These are phyloP conservation scores for Trichocomaceae sp. DNA, from an alignment of 2,329 filamentous ascomycete genomes.

Conservation along the genomic window DNA sequence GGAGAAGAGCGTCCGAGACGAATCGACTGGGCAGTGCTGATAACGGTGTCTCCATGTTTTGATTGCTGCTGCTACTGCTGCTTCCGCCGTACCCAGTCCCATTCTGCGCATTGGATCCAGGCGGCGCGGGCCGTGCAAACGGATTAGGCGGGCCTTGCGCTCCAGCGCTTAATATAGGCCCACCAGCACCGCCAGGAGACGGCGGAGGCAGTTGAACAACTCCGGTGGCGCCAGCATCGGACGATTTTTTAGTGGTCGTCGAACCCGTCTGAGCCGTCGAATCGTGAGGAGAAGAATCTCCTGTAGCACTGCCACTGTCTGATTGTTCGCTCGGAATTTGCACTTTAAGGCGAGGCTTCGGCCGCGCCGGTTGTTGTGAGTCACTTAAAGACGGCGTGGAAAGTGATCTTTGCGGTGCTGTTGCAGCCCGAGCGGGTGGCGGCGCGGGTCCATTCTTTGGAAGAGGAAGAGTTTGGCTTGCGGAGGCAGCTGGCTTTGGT, in stretches of 20 bases:
- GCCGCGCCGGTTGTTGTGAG: constrained; percentile 60
- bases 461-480: constrained; percentile 44
- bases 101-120: constrained; percentile 39
- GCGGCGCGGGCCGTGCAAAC: constrained; percentile 79
- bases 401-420: constrained; percentile 41
- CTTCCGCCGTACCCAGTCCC: constrained; percentile 37
- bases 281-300: constrained; percentile 59
- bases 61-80: constrained; percentile 28
- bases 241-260: constrained; percentile 50
- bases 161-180: constrained; percentile 69
- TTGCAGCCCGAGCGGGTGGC: constrained; percentile 45
- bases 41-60: constrained; percentile 67
- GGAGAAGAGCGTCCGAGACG: constrained; percentile 77
- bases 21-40: constrained; percentile 89
- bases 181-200: constrained; percentile 59
- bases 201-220: constrained; percentile 80
- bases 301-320: constrained; percentile 65
- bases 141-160: constrained; percentile 91
- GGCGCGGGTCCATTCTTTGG: constrained; percentile 49
- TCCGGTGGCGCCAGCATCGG: constrained; percentile 55
- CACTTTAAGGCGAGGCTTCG: constrained; percentile 79
- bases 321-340: constrained; percentile 91
- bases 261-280: constrained; percentile 55
- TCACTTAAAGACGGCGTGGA: constrained; percentile 66
- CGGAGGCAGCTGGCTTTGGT: constrained; percentile 37